phyloP scores from a whole-genome alignment of 139 green algal genomes.

The Chlorella vulgaris region DNA sequence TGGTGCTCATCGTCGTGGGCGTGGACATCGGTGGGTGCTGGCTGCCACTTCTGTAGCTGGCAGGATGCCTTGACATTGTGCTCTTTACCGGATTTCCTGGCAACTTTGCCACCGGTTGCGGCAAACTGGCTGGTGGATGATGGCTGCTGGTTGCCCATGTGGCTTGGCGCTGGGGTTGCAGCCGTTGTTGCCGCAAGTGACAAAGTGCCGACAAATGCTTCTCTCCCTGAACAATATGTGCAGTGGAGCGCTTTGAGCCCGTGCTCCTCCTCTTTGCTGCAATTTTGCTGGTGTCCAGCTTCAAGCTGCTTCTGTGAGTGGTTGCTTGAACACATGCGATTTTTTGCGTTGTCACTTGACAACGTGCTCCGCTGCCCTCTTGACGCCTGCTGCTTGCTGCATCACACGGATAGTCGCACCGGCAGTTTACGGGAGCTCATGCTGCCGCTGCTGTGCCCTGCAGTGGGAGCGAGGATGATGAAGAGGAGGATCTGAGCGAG shows the following conservation, averaged over 20 bases:
- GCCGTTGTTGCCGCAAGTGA: too few species aligned
- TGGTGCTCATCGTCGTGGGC: constrained; percentile 85
- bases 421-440: too few species aligned
- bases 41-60: too few species aligned
- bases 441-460: background rate
- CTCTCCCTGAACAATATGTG: too few species aligned
- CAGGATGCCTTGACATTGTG: too few species aligned
- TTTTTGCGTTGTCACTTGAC: background rate
- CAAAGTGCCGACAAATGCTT: too few species aligned
- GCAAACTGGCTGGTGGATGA: background rate
- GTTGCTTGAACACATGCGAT: background rate
- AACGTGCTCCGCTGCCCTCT: background rate
- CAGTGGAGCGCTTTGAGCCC: constrained; percentile 84
- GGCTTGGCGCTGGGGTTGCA: too few species aligned
- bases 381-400: background rate
- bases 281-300: constrained; percentile 89
- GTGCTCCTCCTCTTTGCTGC: constrained; percentile 92
- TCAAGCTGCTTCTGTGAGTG: constrained; percentile 63
- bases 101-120: too few species aligned
- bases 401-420: too few species aligned
- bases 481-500: constrained; percentile 77
- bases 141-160: background rate
- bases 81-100: too few species aligned
- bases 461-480: constrained; percentile 58
- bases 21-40: constrained; percentile 64